Conservation (phyloP, 257 asterid genomes). For the Ballota nigra region DNA sequence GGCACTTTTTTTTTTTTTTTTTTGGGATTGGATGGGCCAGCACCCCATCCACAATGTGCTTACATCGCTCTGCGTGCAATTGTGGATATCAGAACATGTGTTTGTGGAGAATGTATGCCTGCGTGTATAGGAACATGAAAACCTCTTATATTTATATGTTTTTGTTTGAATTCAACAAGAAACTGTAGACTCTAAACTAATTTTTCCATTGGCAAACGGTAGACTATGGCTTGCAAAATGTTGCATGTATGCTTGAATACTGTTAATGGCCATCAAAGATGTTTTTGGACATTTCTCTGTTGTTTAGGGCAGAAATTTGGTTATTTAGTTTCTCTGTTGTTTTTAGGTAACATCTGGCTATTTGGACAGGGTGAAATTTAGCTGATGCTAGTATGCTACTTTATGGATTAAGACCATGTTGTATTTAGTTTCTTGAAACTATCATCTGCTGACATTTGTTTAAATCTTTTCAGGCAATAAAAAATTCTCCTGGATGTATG, state of each 20-base stretch:
- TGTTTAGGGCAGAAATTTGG: background rate
- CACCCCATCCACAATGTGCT: background rate
- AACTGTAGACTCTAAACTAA: too few relatives aligned
- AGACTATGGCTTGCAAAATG: background rate
- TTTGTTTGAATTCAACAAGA: too few relatives aligned
- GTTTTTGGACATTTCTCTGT: background rate
- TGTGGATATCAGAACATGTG: background rate
- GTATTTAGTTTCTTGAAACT: constrained; percentile 5
- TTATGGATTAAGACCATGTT: background rate
- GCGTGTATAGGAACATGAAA: background rate
- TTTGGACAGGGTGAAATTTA: constrained; percentile 4
- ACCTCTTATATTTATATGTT: background rate
- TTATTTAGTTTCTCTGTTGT: background rate
- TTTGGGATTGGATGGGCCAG: background rate
- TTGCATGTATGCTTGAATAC: background rate
- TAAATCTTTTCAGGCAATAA: constrained; percentile 63
- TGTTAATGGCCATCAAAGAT: constrained; percentile 3
- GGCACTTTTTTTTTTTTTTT: background rate
- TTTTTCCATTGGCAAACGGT: background rate
- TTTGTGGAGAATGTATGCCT: background rate
- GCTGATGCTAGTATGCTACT: constrained; percentile 21
- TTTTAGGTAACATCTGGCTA: background rate
- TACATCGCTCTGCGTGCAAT: background rate
- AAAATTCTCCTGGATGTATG: constrained; percentile 88
- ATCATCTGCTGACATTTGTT: constrained; percentile 11